These are phyloP conservation scores for Pelargonium nanum DNA, from an alignment of 345 rosid species.

Conservation along the genomic window DNA sequence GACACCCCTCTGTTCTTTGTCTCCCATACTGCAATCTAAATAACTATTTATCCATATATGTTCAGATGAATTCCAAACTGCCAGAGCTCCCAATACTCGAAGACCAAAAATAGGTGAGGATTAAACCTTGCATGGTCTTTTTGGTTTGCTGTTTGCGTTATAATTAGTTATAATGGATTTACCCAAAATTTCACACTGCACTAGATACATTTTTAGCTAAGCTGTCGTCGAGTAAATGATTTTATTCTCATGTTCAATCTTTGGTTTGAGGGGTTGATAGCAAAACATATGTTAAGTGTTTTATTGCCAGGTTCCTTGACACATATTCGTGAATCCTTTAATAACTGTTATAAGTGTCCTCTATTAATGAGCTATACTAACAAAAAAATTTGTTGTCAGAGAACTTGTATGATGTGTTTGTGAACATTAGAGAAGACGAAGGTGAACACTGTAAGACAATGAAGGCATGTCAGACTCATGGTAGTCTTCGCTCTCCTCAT, in stretches of 20 bases:
- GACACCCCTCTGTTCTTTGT: neutral
- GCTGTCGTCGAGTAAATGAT: neutral
- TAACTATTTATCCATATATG: slow-evolving; percentile 9
- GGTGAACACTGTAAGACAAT: slow-evolving; percentile 97
- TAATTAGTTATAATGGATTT: neutral
- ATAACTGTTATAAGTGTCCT: too few species aligned
- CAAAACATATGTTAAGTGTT: neutral
- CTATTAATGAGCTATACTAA: neutral
- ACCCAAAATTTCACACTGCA: neutral
- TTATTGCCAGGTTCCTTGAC: neutral
- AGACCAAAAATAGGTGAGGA: slow-evolving; percentile 76
- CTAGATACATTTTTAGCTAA: neutral
- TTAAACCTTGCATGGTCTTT: neutral
- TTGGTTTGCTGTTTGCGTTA: neutral
- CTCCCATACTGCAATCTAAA: neutral
- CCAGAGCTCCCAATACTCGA: slow-evolving; percentile 73
- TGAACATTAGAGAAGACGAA: slow-evolving; percentile 89
- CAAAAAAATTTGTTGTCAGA: slow-evolving; percentile 27
- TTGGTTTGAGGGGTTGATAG: neutral
- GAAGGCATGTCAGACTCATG: slow-evolving; percentile 87
- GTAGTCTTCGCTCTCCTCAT: slow-evolving; percentile 85
- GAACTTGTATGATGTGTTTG: slow-evolving; percentile 78
- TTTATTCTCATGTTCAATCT: neutral
- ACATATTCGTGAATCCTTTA: too few species aligned
- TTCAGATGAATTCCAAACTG: slow-evolving; percentile 92